These are phyloP conservation scores for Pseudogymnoascus sp. DNA, from an alignment of 2,329 filamentous ascomycete species.

Conservation along the genomic window DNA sequence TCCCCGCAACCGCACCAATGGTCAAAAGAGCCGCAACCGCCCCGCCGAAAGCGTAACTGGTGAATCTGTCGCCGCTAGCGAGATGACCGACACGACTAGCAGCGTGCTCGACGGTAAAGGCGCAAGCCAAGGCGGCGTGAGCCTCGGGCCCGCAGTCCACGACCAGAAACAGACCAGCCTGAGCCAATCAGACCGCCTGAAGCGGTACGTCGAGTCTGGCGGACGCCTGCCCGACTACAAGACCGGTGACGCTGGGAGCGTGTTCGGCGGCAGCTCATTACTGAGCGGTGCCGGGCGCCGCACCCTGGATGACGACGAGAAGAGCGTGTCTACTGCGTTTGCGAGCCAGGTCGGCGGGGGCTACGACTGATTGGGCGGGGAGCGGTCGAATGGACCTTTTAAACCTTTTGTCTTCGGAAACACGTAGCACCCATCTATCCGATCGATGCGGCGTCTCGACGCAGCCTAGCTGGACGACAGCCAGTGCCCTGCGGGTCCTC, in stretches of 20 bases:
- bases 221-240: slow-evolving; percentile 55
- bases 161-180: slow-evolving; percentile 64
- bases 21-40: slow-evolving; percentile 59
- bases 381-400: slow-evolving; percentile 8
- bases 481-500: slow-evolving; percentile 4
- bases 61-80: slow-evolving; percentile 86
- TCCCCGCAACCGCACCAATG: slow-evolving; percentile 53
- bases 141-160: slow-evolving; percentile 40
- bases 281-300: slow-evolving; percentile 26
- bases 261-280: slow-evolving; percentile 55
- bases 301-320: slow-evolving; percentile 81
- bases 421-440: slow-evolving; percentile 10
- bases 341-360: slow-evolving; percentile 75
- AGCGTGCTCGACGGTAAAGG: slow-evolving; percentile 71
- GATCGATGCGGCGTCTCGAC: slow-evolving; percentile 8
- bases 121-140: slow-evolving; percentile 78
- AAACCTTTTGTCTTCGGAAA: slow-evolving; percentile 10
- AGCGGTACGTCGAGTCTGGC: slow-evolving; percentile 86
- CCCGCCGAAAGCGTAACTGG: slow-evolving; percentile 75
- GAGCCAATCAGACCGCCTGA: slow-evolving; percentile 83
- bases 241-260: slow-evolving; percentile 51
- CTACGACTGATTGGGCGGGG: slow-evolving; percentile 29
- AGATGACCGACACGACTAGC: slow-evolving; percentile 75
- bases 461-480: slow-evolving; percentile 8
- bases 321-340: slow-evolving; percentile 93